Conservation (phyloP, 495 filamentous ascomycete genomes). For the Lophiostoma macrostomum region DNA sequence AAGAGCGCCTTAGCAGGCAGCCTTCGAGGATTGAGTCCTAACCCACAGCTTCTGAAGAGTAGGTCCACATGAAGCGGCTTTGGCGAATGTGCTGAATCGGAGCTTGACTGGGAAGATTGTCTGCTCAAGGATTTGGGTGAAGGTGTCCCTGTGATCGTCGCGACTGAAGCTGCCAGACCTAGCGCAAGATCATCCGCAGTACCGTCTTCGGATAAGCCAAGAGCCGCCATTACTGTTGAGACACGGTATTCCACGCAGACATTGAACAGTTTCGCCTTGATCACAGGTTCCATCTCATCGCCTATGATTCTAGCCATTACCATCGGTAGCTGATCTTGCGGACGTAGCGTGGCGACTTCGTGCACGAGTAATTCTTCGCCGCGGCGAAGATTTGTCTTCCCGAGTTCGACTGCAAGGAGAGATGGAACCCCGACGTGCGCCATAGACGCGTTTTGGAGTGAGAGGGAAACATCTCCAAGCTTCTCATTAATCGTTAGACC, state of each 20-base stretch:
- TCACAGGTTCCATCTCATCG: conserved; percentile 87
- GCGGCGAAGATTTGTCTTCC: conserved; percentile 55
- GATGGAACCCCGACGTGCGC: conserved; percentile 84
- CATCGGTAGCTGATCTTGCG: conserved; percentile 51
- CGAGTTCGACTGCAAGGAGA: conserved; percentile 71
- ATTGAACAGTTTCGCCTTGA: conserved; percentile 82
- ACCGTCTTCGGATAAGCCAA: conserved; percentile 63
- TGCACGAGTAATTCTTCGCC: conserved; percentile 71
- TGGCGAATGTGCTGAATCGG: conserved; percentile 8
- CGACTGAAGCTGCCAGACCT: conserved; percentile 76
- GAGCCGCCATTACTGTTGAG: conserved; percentile 71
- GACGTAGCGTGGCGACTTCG: conserved; percentile 42
- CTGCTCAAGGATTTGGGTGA: conserved; percentile 31
- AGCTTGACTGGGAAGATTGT: conserved; percentile 37
- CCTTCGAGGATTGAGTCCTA: conserved; percentile 83
- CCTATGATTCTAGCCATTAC: conserved; percentile 82
- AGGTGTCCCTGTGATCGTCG: conserved; percentile 62
- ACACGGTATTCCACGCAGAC: conserved; percentile 81
- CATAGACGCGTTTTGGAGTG: conserved; percentile 60
- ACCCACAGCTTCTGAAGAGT: conserved; percentile 68
- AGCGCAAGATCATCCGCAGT: conserved; percentile 64
- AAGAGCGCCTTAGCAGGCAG: conserved; percentile 69
- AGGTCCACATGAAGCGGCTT: conserved; percentile 68
- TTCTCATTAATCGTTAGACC: conserved; percentile 55
- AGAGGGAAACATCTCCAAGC: conserved; percentile 61